A percentile compares a stretch with the other conserved stretches of the same genome.
Evolutionary conservation across 2,329 filamentous ascomycete species (phyloP).

Genomic region (Epichloe aotearoae): DNA sequence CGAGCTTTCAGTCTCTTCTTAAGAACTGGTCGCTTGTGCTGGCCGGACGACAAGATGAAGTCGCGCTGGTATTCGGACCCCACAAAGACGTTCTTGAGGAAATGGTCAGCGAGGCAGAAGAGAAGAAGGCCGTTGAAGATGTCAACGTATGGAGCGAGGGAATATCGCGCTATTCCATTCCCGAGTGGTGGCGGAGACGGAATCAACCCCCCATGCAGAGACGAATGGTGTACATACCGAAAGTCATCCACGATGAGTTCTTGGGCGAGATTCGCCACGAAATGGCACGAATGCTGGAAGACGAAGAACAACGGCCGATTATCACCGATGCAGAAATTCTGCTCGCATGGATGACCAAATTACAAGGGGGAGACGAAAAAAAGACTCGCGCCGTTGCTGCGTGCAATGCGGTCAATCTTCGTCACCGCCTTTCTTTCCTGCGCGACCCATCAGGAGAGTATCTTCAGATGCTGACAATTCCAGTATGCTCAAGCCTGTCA

Average conservation of each 20-base stretch:
- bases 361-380: conserved; percentile 1
- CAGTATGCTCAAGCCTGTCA: conserved; percentile 1
- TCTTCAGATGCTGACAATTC: conserved; percentile 5
- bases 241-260: conserved; percentile 3
- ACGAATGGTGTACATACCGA: conserved; percentile 6
- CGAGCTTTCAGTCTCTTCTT: conserved; percentile 3
- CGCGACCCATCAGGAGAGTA: conserved; percentile 5
- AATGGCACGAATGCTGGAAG: not conserved
- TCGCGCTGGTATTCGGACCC: conserved; percentile 1
- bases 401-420: conserved; percentile 2
- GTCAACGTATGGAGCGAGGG: not conserved
- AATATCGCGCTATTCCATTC: not conserved
- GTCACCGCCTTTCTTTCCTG: conserved; percentile 2
- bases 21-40: conserved; percentile 6
- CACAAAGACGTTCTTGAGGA: conserved; percentile 1
- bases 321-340: conserved; percentile 5
- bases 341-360: conserved; percentile 5
- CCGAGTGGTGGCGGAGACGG: conserved; percentile 1
- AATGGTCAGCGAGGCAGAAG: not conserved
- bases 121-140: not conserved
- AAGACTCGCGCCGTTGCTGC: not conserved
- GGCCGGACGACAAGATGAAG: not conserved
- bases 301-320: conserved; percentile 1
- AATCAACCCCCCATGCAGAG: not conserved
- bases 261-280: conserved; percentile 4